Conservation (phyloP, 331 rosid genomes). For the Spiraea crenata region DNA sequence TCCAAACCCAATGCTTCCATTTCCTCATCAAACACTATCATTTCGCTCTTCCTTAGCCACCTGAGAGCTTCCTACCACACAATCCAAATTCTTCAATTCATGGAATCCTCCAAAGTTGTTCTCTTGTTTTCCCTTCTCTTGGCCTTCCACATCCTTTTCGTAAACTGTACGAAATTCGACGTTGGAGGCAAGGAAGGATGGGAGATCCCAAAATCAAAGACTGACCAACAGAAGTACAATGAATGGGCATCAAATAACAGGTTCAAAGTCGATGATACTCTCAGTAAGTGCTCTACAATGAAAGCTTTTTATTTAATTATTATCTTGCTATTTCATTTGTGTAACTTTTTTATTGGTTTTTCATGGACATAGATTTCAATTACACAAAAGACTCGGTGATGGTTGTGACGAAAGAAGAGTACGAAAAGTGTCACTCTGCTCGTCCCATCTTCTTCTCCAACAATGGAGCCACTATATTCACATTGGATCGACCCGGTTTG, state of each 20-base stretch:
- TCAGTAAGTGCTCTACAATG: slow-evolving; percentile 50
- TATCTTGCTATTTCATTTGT: neutral
- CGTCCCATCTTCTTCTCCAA: slow-evolving; percentile 68
- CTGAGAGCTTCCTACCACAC: slow-evolving; percentile 34
- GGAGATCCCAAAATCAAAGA: slow-evolving; percentile 51
- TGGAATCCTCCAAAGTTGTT: slow-evolving; percentile 23
- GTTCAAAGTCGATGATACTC: slow-evolving; percentile 57
- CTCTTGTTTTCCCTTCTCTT: slow-evolving; percentile 31
- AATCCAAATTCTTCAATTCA: slow-evolving; percentile 36
- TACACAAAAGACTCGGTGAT: slow-evolving; percentile 67
- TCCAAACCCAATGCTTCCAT: slow-evolving; percentile 6
- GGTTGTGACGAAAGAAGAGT: slow-evolving; percentile 74
- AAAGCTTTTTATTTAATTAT: too few relatives aligned
- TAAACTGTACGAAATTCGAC: slow-evolving; percentile 39
- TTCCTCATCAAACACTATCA: neutral
- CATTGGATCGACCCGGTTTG: slow-evolving; percentile 54
- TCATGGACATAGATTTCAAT: slow-evolving; percentile 45
- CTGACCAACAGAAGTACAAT: slow-evolving; percentile 38
- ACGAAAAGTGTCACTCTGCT: slow-evolving; percentile 48
- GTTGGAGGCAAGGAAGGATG: slow-evolving; percentile 69
- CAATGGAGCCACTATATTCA: slow-evolving; percentile 48
- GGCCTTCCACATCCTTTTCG: slow-evolving; percentile 19
- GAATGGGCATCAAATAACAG: slow-evolving; percentile 80
- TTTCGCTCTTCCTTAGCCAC: neutral
- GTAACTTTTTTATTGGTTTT: neutral